These are phyloP conservation scores for Fusarium foetens DNA, from an alignment of 2,329 filamentous ascomycete genomes.

Conservation along the genomic window DNA sequence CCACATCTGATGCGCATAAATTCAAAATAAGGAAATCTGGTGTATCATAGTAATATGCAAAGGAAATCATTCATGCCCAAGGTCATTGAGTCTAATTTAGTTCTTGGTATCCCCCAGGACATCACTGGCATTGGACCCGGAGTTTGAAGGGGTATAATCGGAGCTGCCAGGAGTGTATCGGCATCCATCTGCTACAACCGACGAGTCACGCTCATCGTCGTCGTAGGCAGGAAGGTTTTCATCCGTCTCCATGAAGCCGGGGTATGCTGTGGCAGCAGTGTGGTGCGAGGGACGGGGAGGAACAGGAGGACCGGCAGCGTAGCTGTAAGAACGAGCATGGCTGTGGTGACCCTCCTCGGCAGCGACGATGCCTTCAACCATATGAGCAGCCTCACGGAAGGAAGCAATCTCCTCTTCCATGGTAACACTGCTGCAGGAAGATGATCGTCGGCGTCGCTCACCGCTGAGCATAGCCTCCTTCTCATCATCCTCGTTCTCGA, in stretches of 20 bases:
- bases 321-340: slow-evolving; percentile 18
- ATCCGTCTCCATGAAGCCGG: slow-evolving; percentile 33
- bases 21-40: slow-evolving; percentile 19
- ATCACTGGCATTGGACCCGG: slow-evolving; percentile 34
- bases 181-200: slow-evolving; percentile 57
- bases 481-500: slow-evolving; percentile 37
- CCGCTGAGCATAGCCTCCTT: slow-evolving; percentile 38
- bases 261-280: slow-evolving; percentile 36
- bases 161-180: slow-evolving; percentile 51
- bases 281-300: slow-evolving; percentile 37
- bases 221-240: slow-evolving; percentile 58
- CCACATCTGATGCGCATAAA: slow-evolving; percentile 17
- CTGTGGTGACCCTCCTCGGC: slow-evolving; percentile 52
- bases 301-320: slow-evolving; percentile 11
- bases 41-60: slow-evolving; percentile 31
- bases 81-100: slow-evolving; percentile 23
- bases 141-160: slow-evolving; percentile 38
- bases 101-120: slow-evolving; percentile 41
- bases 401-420: slow-evolving; percentile 62
- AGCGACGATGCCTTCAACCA: slow-evolving; percentile 59
- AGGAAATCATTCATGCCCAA: slow-evolving; percentile 14
- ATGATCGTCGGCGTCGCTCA: slow-evolving; percentile 24
- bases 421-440: slow-evolving; percentile 42
- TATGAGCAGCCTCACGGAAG: slow-evolving; percentile 57
- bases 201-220: slow-evolving; percentile 45